These are phyloP conservation scores for Phialophora tarda DNA, from an alignment of 2,329 filamentous ascomycete genomes.

Conservation along the genomic window DNA sequence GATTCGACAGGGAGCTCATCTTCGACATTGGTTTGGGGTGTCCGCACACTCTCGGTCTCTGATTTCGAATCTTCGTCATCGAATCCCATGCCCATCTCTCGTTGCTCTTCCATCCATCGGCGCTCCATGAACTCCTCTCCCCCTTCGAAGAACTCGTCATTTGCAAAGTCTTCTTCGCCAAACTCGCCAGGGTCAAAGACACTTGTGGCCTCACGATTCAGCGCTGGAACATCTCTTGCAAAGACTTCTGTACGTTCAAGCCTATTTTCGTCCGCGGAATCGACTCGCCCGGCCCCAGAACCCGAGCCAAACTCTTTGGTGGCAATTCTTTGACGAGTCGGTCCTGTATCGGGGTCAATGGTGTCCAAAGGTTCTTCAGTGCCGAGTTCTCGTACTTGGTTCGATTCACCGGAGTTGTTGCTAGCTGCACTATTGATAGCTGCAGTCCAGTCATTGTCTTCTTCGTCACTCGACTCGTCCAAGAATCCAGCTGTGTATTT, in stretches of 20 bases:
- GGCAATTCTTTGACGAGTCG: conserved; percentile 14
- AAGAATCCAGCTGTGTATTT: conserved; percentile 39
- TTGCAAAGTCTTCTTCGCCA: conserved; percentile 66
- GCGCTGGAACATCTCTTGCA: conserved; percentile 43
- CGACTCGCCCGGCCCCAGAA: not conserved
- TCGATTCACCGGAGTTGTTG: conserved; percentile 1
- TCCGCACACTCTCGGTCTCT: conserved; percentile 37
- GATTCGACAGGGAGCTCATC: conserved; percentile 30
- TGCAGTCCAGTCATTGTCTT: conserved; percentile 32
- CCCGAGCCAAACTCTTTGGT: conserved; percentile 38
- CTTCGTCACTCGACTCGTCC: conserved; percentile 57
- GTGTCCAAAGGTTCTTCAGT: conserved; percentile 7
- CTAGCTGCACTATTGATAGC: conserved; percentile 14
- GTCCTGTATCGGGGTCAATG: conserved; percentile 25
- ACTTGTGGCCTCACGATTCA: conserved; percentile 59
- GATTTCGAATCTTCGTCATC: conserved; percentile 63
- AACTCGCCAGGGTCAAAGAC: conserved; percentile 55
- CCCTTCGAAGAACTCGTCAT: conserved; percentile 63
- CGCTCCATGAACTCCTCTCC: conserved; percentile 71
- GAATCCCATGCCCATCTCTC: conserved; percentile 50
- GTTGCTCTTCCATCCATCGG: conserved; percentile 76
- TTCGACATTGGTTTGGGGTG: conserved; percentile 33
- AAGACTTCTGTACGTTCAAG: conserved; percentile 38
- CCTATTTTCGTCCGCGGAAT: conserved; percentile 17
- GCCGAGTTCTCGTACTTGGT: conserved; percentile 15